Evolutionary conservation across 176 grass and related monocot genomes (phyloP).

Genomic region (Musa troglodytarum): DNA sequence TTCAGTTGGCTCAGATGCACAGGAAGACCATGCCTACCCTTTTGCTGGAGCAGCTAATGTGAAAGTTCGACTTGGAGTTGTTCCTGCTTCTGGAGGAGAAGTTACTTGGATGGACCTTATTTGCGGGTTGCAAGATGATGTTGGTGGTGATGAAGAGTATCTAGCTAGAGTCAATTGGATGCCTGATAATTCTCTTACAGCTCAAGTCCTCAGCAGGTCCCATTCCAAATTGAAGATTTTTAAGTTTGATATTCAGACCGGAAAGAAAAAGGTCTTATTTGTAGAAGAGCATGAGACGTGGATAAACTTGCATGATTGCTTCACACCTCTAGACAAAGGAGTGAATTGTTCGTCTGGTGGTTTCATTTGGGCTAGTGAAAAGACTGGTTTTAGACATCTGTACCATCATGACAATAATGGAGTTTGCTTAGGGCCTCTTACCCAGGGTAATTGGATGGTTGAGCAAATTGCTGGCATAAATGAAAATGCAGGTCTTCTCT

Average conservation of each 20-base stretch:
- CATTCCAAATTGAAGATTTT: conserved; percentile 84
- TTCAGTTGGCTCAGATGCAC: conserved; percentile 65
- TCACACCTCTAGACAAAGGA: conserved; percentile 71
- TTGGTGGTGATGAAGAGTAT: conserved; percentile 71
- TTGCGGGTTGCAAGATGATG: conserved; percentile 45
- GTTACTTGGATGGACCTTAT: conserved; percentile 92
- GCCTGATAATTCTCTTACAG: conserved; percentile 64
- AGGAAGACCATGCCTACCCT: conserved; percentile 96
- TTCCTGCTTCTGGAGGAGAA: conserved; percentile 59
- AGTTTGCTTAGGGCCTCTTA: conserved; percentile 67
- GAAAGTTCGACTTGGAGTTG: conserved; percentile 77
- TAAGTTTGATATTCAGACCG: conserved; percentile 70
- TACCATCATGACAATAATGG: conserved; percentile 83
- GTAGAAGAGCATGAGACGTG: conserved; percentile 69
- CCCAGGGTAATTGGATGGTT: conserved; percentile 91
- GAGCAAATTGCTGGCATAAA: conserved; percentile 94
- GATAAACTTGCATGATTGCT: conserved; percentile 94
- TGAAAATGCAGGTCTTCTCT: conserved; percentile 72
- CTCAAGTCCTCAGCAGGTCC: conserved; percentile 84
- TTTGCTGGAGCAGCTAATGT: conserved; percentile 92
- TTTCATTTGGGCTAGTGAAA: conserved; percentile 97
- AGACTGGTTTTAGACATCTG: conserved; percentile 88
- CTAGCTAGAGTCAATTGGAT: conserved; percentile 93
- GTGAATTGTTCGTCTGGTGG: conserved; percentile 55
- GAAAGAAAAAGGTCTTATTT: conserved; percentile 60